Evolutionary conservation across 106 monocot genomes (phyloP), one percentile per base, ranked within the genome.

Genomic region (Dendrobium officinale): DNA sequence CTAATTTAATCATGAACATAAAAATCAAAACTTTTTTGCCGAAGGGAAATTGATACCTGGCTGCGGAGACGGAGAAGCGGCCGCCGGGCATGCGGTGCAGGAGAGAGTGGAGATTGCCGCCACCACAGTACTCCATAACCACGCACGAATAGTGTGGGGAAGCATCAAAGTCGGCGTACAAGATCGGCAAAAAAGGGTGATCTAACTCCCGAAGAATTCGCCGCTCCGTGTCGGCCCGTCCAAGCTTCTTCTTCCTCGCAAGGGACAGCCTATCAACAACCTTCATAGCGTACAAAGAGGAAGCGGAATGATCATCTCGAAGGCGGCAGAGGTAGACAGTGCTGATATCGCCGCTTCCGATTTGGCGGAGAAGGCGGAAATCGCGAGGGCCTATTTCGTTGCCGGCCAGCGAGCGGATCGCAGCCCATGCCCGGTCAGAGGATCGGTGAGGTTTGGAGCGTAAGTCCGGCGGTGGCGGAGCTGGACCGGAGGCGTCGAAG

Each of bases 121-220:
- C 96, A 83, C 85, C 81, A 81, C 96, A 96, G 80, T 84, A 96
- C 84, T 96, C 93, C 93, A 92, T 96, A 19, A 93, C 96, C 0
- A 91, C 82, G 68, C 93, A 95, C 3, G 90, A 91, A 78, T 81
- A 89, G 59, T 88, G 79, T 22, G 84, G 85, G 0, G 88, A 78
- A 1, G 91, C 90, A 54, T 97, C 97, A 85, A 97, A 94, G 47
- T 91, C 89, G 4, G 97, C 94, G 83, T 88, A 94, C 19, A 94
- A 85, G 15, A 83, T 89, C 5, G 91, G 94, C 6, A 94, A 82
- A 44, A 94, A 97, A 0, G 94, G 97, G 83, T 97, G 94, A 73
- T 92, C 88, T 44, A 97, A 84, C 5, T 78, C 48, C 44, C 84
- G 80, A 22, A 97, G 83, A 17, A 97, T 86, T 73, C 85, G 77